Evolutionary conservation across 495 filamentous ascomycete genomes (phyloP), one percentile per base, ranked within the genome.

Genomic region (Aspergillus mulundensis): DNA sequence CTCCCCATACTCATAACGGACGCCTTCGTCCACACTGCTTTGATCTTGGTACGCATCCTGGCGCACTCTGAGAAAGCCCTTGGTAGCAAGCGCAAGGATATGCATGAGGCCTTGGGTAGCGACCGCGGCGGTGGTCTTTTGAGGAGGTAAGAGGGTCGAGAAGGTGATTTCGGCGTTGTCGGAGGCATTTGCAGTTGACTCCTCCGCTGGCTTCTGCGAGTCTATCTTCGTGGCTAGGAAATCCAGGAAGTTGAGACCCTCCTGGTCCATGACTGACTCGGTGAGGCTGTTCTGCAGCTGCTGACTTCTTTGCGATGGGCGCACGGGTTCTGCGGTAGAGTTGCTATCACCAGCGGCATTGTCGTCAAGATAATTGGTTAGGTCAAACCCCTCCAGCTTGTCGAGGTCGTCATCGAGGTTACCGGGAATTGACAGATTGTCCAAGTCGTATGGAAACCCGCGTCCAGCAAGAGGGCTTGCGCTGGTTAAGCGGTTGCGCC

Each of bases 21-120:
- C 54, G 5, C 65, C 63, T 52, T 63, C 58, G 18, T 60, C 58
- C 5, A 59, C 61, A 12, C 28, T 50, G 11, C 67, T 70, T 2
- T 34, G 40, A 53, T 70, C 66, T 16, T 54, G 39, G 19, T 59
- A 61, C 0, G 28, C 43, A 0, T 65, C 63, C 58, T 75, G 73
- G 15, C 48, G 50, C 16, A 75, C 66, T 1, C 25, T 21, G 7
- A 76, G 36, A 48, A 83, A 62, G 0, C 76, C 78, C 71, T 83
- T 88, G 10, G 84, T 90, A 10, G 81, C 85, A 7, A 93, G 81
- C 16, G 80, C 75, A 15, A 95, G 79, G 12, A 84, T 77, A 69
- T 93, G 85, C 68, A 88, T 81, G 55, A 95, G 77, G 1, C 79
- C 89, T 61, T 91, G 87, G 8, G 85, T 85, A 36, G 87, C 87